phyloP scores from a whole-genome alignment of 371 early-diverging fungal species.

The Nematocida ausubeli region DNA sequence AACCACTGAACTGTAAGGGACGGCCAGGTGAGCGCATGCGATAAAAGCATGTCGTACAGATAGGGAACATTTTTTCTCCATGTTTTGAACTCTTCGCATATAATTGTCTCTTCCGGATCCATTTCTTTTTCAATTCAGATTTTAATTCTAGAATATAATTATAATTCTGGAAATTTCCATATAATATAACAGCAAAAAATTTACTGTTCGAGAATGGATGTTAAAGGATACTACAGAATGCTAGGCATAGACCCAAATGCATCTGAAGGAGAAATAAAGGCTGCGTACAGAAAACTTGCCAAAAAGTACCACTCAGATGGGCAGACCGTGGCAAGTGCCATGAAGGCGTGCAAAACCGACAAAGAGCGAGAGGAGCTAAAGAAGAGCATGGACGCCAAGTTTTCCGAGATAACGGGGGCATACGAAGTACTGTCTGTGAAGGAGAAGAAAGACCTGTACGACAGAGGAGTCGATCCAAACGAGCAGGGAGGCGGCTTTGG shows the following conservation, averaged over 20 bases:
- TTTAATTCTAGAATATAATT: neutral
- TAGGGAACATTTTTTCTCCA: conserved; percentile 98
- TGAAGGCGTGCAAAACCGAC: conserved; percentile 53
- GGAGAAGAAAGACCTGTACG: conserved; percentile 80
- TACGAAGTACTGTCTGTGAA: conserved; percentile 82
- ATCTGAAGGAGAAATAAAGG: conserved; percentile 57
- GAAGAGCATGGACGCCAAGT: conserved; percentile 70
- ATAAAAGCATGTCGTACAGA: conserved; percentile 87
- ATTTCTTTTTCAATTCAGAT: neutral
- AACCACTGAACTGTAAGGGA: conserved; percentile 92
- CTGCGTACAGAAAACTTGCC: conserved; percentile 56
- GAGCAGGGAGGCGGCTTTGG: conserved; percentile 26
- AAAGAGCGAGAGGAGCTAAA: conserved; percentile 55
- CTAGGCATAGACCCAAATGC: conserved; percentile 57
- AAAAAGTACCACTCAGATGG: conserved; percentile 56
- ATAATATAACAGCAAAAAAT: conserved; percentile 26
- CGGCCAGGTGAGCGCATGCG: conserved; percentile 93
- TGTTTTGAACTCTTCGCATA: conserved; percentile 82
- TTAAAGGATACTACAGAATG: conserved; percentile 62
- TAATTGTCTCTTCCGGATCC: conserved; percentile 72
- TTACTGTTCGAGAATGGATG: conserved; percentile 34
- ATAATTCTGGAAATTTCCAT: conserved; percentile 42
- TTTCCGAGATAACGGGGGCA: conserved; percentile 83
- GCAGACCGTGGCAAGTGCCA: conserved; percentile 21
- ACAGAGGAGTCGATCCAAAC: conserved; percentile 69